phyloP scores from a whole-genome alignment of 176 grass and related monocot species.

The Avena atlantica region DNA sequence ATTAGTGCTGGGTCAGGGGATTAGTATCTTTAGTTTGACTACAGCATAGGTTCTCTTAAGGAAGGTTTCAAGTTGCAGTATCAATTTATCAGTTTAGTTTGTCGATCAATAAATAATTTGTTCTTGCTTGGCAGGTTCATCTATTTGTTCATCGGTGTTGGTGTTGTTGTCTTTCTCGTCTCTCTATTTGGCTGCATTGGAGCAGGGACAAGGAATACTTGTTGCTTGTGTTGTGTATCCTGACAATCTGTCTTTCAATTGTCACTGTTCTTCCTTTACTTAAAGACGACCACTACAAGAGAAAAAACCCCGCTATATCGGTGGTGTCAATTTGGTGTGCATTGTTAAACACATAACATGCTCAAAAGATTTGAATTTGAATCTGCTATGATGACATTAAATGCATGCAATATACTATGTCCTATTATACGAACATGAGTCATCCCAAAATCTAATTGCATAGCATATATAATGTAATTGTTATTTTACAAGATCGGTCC shows the following conservation, averaged over 20 bases:
- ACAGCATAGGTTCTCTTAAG: background rate
- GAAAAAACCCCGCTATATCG: background rate
- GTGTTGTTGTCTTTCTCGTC: slow-evolving; percentile 65
- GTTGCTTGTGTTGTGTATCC: slow-evolving; percentile 94
- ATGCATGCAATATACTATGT: slow-evolving; percentile 8
- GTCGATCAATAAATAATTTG: background rate
- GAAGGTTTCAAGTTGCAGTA: background rate
- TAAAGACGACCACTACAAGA: slow-evolving; percentile 12
- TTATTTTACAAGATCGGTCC: slow-evolving; percentile 12
- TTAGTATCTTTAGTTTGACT: background rate
- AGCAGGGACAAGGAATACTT: slow-evolving; percentile 69
- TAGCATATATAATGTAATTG: background rate
- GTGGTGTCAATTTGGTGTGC: too few relatives aligned
- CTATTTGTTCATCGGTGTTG: slow-evolving; percentile 77
- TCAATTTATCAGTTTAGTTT: background rate
- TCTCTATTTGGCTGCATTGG: slow-evolving; percentile 85
- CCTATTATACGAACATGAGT: background rate
- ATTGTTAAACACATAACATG: slow-evolving; percentile 5
- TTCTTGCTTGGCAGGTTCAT: slow-evolving; percentile 74
- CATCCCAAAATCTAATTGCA: background rate
- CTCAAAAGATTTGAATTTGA: background rate
- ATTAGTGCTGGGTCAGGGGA: background rate
- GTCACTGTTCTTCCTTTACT: slow-evolving; percentile 16
- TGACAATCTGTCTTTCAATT: slow-evolving; percentile 39
- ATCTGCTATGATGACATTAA: background rate